phyloP scores from a whole-genome alignment of 352 stramenopile genomes.

The Phytophthora colocasiae region DNA sequence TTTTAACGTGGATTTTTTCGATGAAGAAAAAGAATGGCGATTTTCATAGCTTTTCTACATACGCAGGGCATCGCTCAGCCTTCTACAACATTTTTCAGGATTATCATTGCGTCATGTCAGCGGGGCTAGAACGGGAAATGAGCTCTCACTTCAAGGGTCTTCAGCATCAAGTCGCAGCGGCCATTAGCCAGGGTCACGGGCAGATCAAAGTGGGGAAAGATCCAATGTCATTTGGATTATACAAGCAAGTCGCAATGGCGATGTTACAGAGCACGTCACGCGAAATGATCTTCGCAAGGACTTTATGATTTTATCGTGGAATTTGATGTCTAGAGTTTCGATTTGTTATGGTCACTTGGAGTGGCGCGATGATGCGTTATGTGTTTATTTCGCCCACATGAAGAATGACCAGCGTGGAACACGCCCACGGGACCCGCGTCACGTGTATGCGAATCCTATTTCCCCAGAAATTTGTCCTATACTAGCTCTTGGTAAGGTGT shows the following conservation, averaged over 20 bases:
- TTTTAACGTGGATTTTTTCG: too few relatives aligned
- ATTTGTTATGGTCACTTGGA: constrained; percentile 33
- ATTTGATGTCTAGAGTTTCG: constrained; percentile 28
- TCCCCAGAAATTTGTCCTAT: constrained; percentile 37
- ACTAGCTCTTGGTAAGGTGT: constrained; percentile 32
- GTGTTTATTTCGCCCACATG: constrained; percentile 47
- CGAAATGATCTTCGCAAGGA: too few relatives aligned
- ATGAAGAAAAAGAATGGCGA: too few relatives aligned
- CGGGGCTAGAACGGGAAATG: background rate
- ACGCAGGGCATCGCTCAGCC: constrained; percentile 17
- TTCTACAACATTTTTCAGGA: constrained; percentile 23
- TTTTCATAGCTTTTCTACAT: constrained; percentile 5
- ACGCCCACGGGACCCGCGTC: constrained; percentile 30
- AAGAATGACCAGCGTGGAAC: constrained; percentile 39
- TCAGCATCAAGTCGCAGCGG: constrained; percentile 10
- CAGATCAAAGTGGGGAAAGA: too few relatives aligned
- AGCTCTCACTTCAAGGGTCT: constrained; percentile 16
- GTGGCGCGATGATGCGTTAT: constrained; percentile 38
- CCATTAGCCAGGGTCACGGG: too few relatives aligned
- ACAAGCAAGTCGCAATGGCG: too few relatives aligned
- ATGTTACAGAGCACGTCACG: too few relatives aligned
- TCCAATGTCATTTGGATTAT: too few relatives aligned
- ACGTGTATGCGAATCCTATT: constrained; percentile 43
- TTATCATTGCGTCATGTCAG: constrained; percentile 6
- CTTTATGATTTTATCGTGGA: constrained; percentile 34